These are phyloP conservation scores for Geoglossum cookeanum DNA, from an alignment of 2,329 filamentous ascomycete species.

Conservation along the genomic window DNA sequence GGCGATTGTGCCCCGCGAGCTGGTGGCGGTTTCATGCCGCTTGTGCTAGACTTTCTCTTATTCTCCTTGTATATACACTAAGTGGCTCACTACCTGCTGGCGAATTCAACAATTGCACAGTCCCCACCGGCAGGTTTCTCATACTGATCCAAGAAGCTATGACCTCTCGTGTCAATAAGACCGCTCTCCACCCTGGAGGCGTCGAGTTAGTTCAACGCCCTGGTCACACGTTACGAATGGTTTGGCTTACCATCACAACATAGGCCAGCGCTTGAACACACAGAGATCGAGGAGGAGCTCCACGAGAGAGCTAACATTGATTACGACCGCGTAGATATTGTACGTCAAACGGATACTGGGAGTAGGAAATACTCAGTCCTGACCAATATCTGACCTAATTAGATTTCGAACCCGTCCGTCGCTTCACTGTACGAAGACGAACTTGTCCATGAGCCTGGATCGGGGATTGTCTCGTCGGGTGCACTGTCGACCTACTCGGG, in stretches of 20 bases:
- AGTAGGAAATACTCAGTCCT: not conserved
- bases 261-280: slow-evolving; percentile 74
- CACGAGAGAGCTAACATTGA: slow-evolving; percentile 97
- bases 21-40: too few relatives aligned
- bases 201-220: slow-evolving; percentile 48
- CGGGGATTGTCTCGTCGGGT: slow-evolving; percentile 88
- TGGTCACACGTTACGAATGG: slow-evolving; percentile 6
- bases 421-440: slow-evolving; percentile 97
- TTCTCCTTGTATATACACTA: too few relatives aligned
- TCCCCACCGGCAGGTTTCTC: too few relatives aligned
- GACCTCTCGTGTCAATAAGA: slow-evolving; percentile 61
- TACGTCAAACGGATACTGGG: slow-evolving; percentile 28
- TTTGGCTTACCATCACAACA: slow-evolving; percentile 4
- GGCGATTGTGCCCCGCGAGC: too few relatives aligned
- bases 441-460: slow-evolving; percentile 90
- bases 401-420: slow-evolving; percentile 82
- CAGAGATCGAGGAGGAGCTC: slow-evolving; percentile 92
- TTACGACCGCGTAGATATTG: slow-evolving; percentile 95
- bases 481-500: slow-evolving; percentile 95
- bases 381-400: slow-evolving; percentile 1
- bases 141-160: slow-evolving; percentile 30
- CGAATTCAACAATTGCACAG: too few relatives aligned
- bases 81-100: too few relatives aligned
- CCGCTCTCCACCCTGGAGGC: slow-evolving; percentile 74
- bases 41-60: too few relatives aligned